Conservation (phyloP, 148 eudicot species). For the Camellia granthamiana region DNA sequence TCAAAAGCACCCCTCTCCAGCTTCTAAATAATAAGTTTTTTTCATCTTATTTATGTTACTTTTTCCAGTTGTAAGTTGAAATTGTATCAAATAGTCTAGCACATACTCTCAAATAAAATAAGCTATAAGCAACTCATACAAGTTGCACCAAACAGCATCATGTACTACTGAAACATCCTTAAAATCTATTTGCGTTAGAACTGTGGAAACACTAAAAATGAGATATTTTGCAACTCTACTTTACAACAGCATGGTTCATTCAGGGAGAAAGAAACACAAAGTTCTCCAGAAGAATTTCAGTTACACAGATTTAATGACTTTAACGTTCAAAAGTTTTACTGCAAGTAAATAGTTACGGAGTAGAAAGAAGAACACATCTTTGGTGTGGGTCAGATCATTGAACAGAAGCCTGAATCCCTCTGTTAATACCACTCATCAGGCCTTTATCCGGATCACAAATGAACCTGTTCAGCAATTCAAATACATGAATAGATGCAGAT, state of each 20-base stretch:
- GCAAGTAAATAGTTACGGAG: not conserved
- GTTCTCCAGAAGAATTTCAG: not conserved
- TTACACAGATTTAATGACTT: not conserved
- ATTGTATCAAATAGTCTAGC: too few species aligned
- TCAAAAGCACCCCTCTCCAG: too few species aligned
- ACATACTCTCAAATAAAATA: too few species aligned
- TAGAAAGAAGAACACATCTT: not conserved
- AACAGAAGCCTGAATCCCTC: not conserved
- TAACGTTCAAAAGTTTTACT: not conserved
- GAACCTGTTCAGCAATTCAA: conserved; percentile 63
- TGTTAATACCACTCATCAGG: conserved; percentile 30
- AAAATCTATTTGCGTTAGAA: too few species aligned
- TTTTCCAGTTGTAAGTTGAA: too few species aligned
- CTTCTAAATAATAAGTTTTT: too few species aligned
- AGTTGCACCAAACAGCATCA: too few species aligned
- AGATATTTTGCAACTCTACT: not conserved
- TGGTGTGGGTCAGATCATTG: conserved; percentile 10
- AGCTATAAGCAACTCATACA: too few species aligned
- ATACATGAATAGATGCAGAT: not conserved
- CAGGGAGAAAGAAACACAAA: not conserved
- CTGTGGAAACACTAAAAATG: not conserved
- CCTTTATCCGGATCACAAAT: conserved; percentile 76
- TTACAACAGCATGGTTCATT: not conserved
- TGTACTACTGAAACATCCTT: too few species aligned
- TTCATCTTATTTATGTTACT: too few species aligned